These are phyloP conservation scores for Fragaria iinumae DNA, from an alignment of 306 rosid species.

Conservation along the genomic window DNA sequence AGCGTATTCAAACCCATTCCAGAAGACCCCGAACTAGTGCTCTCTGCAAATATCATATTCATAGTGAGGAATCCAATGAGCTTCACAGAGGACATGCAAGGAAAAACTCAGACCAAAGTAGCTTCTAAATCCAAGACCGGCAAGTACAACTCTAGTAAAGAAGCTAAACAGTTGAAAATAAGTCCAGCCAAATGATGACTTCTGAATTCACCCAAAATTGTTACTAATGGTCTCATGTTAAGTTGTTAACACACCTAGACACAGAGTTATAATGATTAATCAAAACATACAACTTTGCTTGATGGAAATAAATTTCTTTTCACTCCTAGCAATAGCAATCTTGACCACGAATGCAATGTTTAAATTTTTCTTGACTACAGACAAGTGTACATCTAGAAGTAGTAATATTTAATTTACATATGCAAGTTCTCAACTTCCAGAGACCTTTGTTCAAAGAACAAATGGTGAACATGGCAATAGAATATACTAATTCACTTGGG, in stretches of 20 bases:
- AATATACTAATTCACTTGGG: not conserved
- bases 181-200: not conserved
- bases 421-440: not conserved
- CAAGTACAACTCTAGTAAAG: not conserved
- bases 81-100: not conserved
- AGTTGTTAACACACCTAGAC: not conserved
- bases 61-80: not conserved
- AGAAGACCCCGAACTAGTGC: conserved; percentile 19
- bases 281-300: conserved; percentile 8
- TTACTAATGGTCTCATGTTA: not conserved
- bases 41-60: conserved; percentile 34
- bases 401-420: too few species aligned
- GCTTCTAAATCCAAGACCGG: not conserved
- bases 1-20: conserved; percentile 29
- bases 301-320: not conserved
- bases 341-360: too few species aligned
- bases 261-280: not conserved
- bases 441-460: not conserved
- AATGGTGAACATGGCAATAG: not conserved
- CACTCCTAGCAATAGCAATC: too few species aligned
- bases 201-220: not conserved
- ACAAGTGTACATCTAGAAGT: too few species aligned
- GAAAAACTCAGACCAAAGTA: not conserved
- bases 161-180: not conserved
- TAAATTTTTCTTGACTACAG: too few species aligned